phyloP scores from a whole-genome alignment of 2,329 filamentous ascomycete genomes.

The Cadophora sp. region DNA sequence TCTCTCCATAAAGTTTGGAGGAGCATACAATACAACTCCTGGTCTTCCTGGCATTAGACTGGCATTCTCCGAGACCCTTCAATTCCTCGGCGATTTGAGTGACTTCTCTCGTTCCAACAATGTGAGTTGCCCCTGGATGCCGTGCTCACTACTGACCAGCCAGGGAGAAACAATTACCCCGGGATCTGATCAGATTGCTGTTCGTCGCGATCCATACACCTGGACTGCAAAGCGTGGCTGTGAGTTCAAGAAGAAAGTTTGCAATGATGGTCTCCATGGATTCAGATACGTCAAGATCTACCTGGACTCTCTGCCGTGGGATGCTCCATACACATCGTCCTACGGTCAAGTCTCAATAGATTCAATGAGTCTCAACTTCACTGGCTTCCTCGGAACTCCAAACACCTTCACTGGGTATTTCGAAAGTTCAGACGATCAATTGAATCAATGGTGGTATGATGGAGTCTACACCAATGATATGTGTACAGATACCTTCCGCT shows the following conservation, averaged over 20 bases:
- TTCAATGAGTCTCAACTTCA: constrained; percentile 52
- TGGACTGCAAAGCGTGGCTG: constrained; percentile 56
- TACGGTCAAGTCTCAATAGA: constrained; percentile 53
- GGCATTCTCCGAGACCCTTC: constrained; percentile 56
- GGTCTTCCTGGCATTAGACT: constrained; percentile 52
- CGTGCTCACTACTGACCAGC: constrained; percentile 18
- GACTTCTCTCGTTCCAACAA: constrained; percentile 59
- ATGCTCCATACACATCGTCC: constrained; percentile 53
- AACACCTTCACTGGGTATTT: constrained; percentile 59
- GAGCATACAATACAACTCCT: constrained; percentile 44
- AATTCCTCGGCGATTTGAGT: constrained; percentile 52
- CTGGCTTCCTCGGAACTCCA: constrained; percentile 54
- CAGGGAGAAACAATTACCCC: constrained; percentile 50
- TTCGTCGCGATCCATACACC: constrained; percentile 49
- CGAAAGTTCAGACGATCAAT: constrained; percentile 56
- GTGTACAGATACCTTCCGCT: constrained; percentile 53
- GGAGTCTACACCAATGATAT: constrained; percentile 60
- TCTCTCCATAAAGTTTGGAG: constrained; percentile 52
- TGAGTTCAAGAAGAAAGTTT: constrained; percentile 52
- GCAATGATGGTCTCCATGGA: constrained; percentile 59
- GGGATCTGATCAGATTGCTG: constrained; percentile 59
- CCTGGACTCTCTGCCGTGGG: constrained; percentile 52
- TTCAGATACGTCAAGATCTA: constrained; percentile 59
- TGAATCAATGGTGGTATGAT: constrained; percentile 61
- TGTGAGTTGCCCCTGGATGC: constrained; percentile 37